Evolutionary conservation across 352 stramenopile genomes (phyloP), one percentile per base, ranked within the genome.

Genomic region (Globisporangium echinulatum): DNA sequence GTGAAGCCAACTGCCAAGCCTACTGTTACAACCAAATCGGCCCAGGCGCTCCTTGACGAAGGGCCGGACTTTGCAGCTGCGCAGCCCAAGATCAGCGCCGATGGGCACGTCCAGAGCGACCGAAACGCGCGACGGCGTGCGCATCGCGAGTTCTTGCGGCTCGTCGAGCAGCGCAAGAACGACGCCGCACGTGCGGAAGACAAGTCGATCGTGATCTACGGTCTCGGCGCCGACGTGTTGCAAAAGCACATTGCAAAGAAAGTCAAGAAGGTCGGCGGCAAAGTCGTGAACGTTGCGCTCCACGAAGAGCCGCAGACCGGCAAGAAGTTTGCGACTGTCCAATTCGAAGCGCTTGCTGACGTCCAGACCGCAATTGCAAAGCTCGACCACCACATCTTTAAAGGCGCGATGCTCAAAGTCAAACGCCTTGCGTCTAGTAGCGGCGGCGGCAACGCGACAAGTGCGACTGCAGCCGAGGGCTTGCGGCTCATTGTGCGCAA

Each of bases 341-440:
- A 85, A 56, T 88, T 89, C 52, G 71, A 80, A 50, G 72, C 69
- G 33, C 61, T 80, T 38, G 72, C 73, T 40, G 77, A 87, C 57
- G 84, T 77, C 37, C 61, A 69, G 36, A 42, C 69, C 14, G 82
- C 79, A 15, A 70, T 94, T 37, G 56, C 70, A 17, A 94, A 92
- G 69, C 69, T 94, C n/a, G 82, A 94, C 59, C 64, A 82, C 54
- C 85, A 94, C 62, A 84, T 91, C 51, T 92, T 94, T 54, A 94
- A 94, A 65, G 85, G 85, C 4, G 71, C 70, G 19, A 82, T 73
- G 62, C 72, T 94, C n/a, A 74, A 78, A 54, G 85, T 87, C 13
- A 74, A 81, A 56, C 71, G 66, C 46, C 65, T 79, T 43, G 51
- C 68, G 42, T 69, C 72, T 15, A 63, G 68, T 39, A 47, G 42